A percentile compares a stretch with the other conserved stretches of the same genome.
phyloP scores from a whole-genome alignment of 108 stramenopile genomes.

The Pseudonitzschia delicatissima region DNA sequence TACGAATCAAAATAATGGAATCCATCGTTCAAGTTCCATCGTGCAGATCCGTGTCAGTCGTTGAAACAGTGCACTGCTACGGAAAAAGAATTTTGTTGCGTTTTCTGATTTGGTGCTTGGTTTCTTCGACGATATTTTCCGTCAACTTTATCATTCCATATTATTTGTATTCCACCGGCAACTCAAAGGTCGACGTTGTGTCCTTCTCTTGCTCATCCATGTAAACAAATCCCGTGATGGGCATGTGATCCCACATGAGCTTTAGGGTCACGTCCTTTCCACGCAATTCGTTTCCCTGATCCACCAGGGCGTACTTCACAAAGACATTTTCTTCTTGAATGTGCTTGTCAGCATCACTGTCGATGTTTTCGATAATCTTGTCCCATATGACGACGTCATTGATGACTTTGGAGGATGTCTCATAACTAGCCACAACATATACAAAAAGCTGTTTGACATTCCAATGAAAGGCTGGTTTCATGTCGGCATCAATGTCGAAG shows the following conservation, averaged over 20 bases:
- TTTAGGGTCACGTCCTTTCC: constrained; percentile 83
- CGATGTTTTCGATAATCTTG: constrained; percentile 87
- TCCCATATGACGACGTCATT: constrained; percentile 97
- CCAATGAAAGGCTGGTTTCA: constrained; percentile 97
- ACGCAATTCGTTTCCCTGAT: constrained; percentile 91
- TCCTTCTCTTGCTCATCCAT: constrained; percentile 68
- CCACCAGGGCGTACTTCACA: constrained; percentile 96
- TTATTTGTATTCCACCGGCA: constrained; percentile 69
- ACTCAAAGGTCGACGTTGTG: constrained; percentile 48
- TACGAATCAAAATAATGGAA: too few relatives aligned
- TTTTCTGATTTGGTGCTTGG: too few relatives aligned
- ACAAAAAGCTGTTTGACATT: constrained; percentile 96
- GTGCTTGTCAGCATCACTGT: constrained; percentile 53
- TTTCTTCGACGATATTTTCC: too few relatives aligned
- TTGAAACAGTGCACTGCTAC: too few relatives aligned
- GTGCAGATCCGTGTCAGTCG: too few relatives aligned
- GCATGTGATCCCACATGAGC: constrained; percentile 99
- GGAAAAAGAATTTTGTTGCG: too few relatives aligned
- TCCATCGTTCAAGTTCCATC: too few relatives aligned
- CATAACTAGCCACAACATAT: constrained; percentile 90
- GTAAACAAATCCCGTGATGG: constrained; percentile 85
- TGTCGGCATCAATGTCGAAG: constrained; percentile 93
- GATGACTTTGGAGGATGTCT: constrained; percentile 68
- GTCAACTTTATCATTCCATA: neutral
- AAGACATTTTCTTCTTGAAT: constrained; percentile 80